Percentiles rank a stretch among this genome's conserved stretches.
Conservation (phyloP, 176 grass and related monocot species). For the Lolium rigidum region DNA sequence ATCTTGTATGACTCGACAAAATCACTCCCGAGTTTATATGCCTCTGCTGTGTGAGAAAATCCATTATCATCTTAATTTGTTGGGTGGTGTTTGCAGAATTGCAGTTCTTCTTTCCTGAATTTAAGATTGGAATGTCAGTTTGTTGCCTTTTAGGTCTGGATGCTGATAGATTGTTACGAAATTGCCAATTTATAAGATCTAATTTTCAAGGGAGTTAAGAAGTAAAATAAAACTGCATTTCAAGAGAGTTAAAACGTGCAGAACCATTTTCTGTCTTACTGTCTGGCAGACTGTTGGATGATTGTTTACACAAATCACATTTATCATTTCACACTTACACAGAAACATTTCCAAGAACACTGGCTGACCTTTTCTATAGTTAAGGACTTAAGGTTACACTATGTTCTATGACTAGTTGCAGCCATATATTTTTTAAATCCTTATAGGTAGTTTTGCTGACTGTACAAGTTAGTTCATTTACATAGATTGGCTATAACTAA, state of each 20-base stretch:
- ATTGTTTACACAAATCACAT: too few species aligned
- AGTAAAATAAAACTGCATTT: neutral
- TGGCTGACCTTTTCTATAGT: slow-evolving; percentile 25
- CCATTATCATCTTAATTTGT: neutral
- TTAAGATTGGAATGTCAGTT: neutral
- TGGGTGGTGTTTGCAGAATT: neutral
- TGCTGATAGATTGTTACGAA: neutral
- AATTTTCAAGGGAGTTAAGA: neutral
- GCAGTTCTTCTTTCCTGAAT: neutral
- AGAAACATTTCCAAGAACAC: slow-evolving; percentile 45
- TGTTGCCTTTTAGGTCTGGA: neutral
- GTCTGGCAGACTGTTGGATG: too few species aligned
- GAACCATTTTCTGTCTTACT: neutral
- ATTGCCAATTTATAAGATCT: neutral
- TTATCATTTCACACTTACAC: neutral
- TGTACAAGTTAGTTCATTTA: neutral
- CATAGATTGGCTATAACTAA: neutral
- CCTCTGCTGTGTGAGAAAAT: neutral
- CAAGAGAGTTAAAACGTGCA: neutral
- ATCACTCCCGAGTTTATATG: slow-evolving; percentile 13
- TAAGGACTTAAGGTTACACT: neutral
- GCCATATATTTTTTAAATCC: neutral
- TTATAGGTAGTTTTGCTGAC: neutral
- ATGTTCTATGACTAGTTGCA: neutral
- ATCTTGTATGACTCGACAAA: slow-evolving; percentile 44